phyloP scores from a whole-genome alignment of 1,284 basidiomycete species.

The Austropuccinia psidii region DNA sequence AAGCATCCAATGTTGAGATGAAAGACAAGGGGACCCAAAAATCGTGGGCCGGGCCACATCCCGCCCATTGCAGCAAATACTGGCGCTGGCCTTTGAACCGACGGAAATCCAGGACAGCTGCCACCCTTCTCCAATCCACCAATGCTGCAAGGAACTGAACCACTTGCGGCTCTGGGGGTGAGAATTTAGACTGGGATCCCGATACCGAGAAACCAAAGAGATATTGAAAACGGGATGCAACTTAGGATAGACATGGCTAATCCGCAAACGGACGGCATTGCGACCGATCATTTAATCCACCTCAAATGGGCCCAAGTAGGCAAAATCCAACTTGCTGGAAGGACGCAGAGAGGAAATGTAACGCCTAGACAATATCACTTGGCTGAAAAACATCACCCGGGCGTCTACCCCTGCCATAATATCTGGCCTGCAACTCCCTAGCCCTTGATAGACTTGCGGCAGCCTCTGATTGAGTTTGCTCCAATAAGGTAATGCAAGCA shows the following conservation, averaged over 20 bases:
- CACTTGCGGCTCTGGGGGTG: too few relatives aligned
- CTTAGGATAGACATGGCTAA: not conserved
- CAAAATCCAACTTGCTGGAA: not conserved
- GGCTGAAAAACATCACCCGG: not conserved
- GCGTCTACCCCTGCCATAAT: not conserved
- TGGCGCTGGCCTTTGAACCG: too few relatives aligned
- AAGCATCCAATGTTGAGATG: too few relatives aligned
- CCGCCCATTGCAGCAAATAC: too few relatives aligned
- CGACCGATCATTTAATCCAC: not conserved
- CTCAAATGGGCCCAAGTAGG: not conserved
- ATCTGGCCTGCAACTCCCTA: not conserved
- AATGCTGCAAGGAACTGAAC: too few relatives aligned
- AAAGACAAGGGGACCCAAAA: too few relatives aligned
- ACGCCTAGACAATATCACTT: not conserved
- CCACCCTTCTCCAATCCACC: too few relatives aligned
- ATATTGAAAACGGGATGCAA: not conserved
- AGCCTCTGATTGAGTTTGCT: too few relatives aligned
- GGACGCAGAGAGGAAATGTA: not conserved
- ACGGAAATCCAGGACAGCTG: too few relatives aligned
- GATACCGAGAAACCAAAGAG: not conserved
- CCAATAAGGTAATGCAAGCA: not conserved
- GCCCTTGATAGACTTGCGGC: too few relatives aligned
- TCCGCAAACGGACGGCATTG: not conserved
- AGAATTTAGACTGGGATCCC: not conserved
- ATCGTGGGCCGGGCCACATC: too few relatives aligned